These are phyloP conservation scores for Datura wrightii DNA, from an alignment of 257 asterid genomes.

Conservation along the genomic window DNA sequence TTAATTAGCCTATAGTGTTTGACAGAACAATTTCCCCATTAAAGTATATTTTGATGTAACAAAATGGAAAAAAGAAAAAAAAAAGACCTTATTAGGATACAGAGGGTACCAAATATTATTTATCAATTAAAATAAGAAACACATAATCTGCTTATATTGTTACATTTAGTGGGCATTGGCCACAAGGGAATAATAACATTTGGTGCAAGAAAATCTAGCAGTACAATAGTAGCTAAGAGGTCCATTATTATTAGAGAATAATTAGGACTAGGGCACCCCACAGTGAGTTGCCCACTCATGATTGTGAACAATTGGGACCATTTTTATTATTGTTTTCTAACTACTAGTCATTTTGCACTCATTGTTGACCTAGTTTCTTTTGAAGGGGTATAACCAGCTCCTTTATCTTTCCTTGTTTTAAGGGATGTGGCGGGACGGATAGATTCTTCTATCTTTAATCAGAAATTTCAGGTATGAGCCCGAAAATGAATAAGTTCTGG, in stretches of 20 bases:
- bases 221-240: neutral
- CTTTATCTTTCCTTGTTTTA: neutral
- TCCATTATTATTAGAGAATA: slow-evolving; percentile 16
- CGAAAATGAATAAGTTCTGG: neutral
- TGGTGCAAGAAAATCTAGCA: slow-evolving; percentile 9
- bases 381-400: neutral
- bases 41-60: neutral
- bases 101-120: neutral
- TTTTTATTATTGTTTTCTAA: slow-evolving; percentile 18
- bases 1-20: neutral
- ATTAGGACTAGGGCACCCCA: slow-evolving; percentile 19
- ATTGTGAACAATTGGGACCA: slow-evolving; percentile 15
- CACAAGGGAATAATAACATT: neutral
- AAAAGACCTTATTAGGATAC: no score
- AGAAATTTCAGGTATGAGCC: neutral
- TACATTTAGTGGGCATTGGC: neutral
- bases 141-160: neutral
- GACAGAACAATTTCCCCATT: neutral
- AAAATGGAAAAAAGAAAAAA: no score
- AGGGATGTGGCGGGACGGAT: neutral
- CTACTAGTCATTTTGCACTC: neutral
- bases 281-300: neutral
- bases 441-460: neutral
- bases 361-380: neutral
- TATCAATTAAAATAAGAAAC: neutral